phyloP scores from a whole-genome alignment of 169 alveolate species.

The Eimeria zaria region DNA sequence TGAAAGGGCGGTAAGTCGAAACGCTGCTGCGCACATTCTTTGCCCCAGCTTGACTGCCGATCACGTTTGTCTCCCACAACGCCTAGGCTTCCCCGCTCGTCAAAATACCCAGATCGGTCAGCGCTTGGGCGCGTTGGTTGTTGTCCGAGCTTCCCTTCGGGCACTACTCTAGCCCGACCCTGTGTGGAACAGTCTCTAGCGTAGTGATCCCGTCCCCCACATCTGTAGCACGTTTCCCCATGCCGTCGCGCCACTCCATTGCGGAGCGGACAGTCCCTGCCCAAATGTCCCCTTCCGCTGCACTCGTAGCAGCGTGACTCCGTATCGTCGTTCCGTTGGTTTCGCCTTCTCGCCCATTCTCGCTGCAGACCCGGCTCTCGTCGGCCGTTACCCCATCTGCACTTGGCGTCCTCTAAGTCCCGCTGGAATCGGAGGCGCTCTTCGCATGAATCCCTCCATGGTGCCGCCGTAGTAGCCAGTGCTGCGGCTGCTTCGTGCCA shows the following conservation, averaged over 20 bases:
- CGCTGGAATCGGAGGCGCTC: background rate
- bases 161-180: background rate
- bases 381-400: background rate
- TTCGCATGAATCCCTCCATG: background rate
- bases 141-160: too few species aligned
- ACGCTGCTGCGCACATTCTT: too few species aligned
- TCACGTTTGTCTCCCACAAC: constrained; percentile 10
- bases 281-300: background rate
- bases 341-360: background rate
- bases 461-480: background rate
- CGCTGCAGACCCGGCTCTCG: background rate
- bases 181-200: background rate
- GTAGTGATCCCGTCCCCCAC: constrained; percentile 23
- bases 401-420: background rate
- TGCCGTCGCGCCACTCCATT: background rate
- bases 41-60: background rate
- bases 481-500: background rate
- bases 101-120: too few species aligned
- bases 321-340: background rate
- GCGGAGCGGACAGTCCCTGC: background rate
- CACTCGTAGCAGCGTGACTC: background rate
- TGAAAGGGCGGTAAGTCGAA: too few species aligned
- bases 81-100: background rate
- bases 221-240: background rate
- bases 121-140: too few species aligned